phyloP scores from a whole-genome alignment of 176 grass and related monocot genomes.

The Carex kokanica region DNA sequence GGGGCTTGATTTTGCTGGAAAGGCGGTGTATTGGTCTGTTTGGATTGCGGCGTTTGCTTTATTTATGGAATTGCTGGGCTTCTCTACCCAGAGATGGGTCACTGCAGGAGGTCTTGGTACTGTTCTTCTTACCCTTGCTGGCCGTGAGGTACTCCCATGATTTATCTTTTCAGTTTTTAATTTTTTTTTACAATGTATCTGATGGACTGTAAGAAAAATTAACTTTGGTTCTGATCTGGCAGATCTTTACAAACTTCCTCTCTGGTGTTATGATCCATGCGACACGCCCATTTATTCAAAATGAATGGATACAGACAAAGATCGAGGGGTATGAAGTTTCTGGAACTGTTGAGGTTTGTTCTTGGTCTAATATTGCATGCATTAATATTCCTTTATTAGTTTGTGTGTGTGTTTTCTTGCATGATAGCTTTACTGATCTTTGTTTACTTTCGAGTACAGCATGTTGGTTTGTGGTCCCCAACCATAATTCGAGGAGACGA shows the following conservation, averaged over 20 bases:
- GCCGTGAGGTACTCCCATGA: constrained; percentile 69
- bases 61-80: constrained; percentile 96
- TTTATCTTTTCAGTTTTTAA: constrained; percentile 9
- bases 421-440: neutral
- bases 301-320: constrained; percentile 92
- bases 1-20: constrained; percentile 83
- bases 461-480: constrained; percentile 96
- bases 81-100: constrained; percentile 95
- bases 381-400: constrained; percentile 17
- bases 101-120: constrained; percentile 98
- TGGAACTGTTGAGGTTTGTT: constrained; percentile 87
- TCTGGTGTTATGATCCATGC: constrained; percentile 99
- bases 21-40: constrained; percentile 83
- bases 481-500: constrained; percentile 95
- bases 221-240: constrained; percentile 11
- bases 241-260: constrained; percentile 99
- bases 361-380: constrained; percentile 21
- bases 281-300: constrained; percentile 81
- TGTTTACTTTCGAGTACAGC: constrained; percentile 53
- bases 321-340: constrained; percentile 95
- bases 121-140: constrained; percentile 93
- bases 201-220: neutral
- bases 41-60: constrained; percentile 88
- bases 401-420: constrained; percentile 4
- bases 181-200: neutral